Conservation (phyloP, 139 green algal genomes). For the Haematococcus lacustris region DNA sequence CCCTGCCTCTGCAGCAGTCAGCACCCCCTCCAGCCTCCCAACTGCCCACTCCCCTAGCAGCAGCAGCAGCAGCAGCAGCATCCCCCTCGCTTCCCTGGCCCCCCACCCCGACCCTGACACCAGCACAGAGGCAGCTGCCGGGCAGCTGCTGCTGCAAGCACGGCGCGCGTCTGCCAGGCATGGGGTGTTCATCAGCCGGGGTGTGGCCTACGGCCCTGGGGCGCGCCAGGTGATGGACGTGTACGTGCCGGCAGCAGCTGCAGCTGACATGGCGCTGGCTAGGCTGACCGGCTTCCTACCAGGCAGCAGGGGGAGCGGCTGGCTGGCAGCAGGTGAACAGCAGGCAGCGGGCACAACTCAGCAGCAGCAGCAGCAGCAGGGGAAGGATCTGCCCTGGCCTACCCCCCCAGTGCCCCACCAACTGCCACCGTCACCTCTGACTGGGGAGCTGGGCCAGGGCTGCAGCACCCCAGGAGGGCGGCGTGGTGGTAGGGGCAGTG, state of each 20-base stretch:
- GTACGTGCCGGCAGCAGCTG: slow-evolving; percentile 26
- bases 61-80: slow-evolving; percentile 14
- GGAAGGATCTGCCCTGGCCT: background rate
- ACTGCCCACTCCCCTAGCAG: slow-evolving; percentile 1
- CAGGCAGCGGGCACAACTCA: background rate
- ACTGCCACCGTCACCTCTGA: slow-evolving; percentile 5
- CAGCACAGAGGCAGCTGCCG: background rate
- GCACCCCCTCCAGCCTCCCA: slow-evolving; percentile 4
- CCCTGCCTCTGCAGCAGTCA: slow-evolving; percentile 2
- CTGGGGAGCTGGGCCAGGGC: too few species aligned
- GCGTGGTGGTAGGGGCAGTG: background rate
- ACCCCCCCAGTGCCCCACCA: background rate
- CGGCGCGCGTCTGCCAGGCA: too few species aligned
- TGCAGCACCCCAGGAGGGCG: background rate
- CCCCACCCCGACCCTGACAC: too few species aligned
- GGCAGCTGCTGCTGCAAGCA: too few species aligned
- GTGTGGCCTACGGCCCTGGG: slow-evolving; percentile 40
- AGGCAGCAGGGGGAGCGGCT: background rate
- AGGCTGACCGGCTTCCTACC: background rate
- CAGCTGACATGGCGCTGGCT: too few species aligned
- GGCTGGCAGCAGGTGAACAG: background rate
- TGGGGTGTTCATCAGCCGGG: background rate
- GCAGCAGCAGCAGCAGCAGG: slow-evolving; percentile 9
- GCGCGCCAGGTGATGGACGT: slow-evolving; percentile 56
- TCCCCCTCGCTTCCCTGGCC: too few species aligned